These are phyloP conservation scores for Hordeum pubiflorum DNA, from an alignment of 202 grass and related monocot genomes.

Conservation along the genomic window DNA sequence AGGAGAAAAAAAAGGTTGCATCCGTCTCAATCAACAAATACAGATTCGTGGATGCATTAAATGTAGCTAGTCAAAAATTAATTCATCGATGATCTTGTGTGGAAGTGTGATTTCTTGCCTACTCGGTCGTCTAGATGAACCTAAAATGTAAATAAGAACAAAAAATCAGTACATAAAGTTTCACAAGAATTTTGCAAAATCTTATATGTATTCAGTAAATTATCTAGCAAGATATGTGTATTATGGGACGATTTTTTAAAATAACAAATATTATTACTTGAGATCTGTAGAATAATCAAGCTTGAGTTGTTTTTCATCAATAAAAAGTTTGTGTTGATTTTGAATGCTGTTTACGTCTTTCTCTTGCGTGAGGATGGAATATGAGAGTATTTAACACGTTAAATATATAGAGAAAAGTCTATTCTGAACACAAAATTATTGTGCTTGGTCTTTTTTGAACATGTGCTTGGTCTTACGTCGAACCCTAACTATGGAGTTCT, in stretches of 20 bases:
- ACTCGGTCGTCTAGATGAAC: background rate
- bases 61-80: background rate
- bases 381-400: background rate
- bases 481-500: background rate
- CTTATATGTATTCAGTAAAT: background rate
- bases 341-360: background rate
- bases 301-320: background rate
- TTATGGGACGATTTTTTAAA: background rate
- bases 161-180: background rate
- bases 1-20: background rate
- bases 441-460: background rate
- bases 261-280: background rate
- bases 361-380: background rate
- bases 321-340: background rate
- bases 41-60: constrained; percentile 16
- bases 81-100: background rate
- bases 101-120: background rate
- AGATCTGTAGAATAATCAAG: background rate
- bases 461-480: background rate
- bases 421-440: background rate
- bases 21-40: constrained; percentile 16
- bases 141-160: background rate
- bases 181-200: background rate
- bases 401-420: background rate
- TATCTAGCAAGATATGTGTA: background rate